phyloP scores from a whole-genome alignment of 176 grass and related monocot species.

The Phragmites australis region DNA sequence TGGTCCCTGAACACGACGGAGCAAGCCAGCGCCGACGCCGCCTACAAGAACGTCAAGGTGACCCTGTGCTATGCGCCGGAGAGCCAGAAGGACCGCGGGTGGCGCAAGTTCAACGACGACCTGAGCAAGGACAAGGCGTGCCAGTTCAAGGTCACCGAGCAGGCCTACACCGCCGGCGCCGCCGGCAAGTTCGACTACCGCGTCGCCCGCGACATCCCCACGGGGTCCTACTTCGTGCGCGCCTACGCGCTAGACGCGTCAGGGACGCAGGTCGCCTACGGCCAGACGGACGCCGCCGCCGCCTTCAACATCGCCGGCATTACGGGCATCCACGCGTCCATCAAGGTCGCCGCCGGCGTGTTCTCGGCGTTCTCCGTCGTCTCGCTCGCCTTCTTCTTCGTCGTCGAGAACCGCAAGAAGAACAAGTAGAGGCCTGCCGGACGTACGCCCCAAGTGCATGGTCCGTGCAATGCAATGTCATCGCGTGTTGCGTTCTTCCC shows the following conservation, averaged over 20 bases:
- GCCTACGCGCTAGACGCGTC: constrained; percentile 61
- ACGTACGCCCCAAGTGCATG: no score
- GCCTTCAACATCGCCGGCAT: constrained; percentile 61
- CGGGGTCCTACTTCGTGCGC: constrained; percentile 66
- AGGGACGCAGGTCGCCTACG: constrained; percentile 63
- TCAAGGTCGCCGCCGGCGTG: constrained; percentile 72
- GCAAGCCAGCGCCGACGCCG: constrained; percentile 25
- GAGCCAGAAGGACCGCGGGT: constrained; percentile 76
- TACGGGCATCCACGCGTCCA: constrained; percentile 54
- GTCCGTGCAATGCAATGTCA: not conserved
- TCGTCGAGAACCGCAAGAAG: constrained; percentile 70
- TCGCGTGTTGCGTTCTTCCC: not conserved
- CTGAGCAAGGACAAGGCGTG: constrained; percentile 94
- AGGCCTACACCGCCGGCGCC: constrained; percentile 35
- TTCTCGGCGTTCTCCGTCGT: constrained; percentile 83
- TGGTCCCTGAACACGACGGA: constrained; percentile 46
- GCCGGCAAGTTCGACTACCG: constrained; percentile 36
- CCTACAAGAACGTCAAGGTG: constrained; percentile 66
- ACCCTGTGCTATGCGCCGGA: constrained; percentile 78
- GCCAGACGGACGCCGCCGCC: constrained; percentile 53
- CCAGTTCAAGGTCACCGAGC: constrained; percentile 65
- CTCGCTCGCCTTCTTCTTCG: constrained; percentile 74
- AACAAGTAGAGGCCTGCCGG: constrained; percentile 59
- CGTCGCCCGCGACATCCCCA: constrained; percentile 54
- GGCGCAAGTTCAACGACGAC: constrained; percentile 64